These are phyloP conservation scores for Colletotrichum destructivum DNA, from an alignment of 2,329 filamentous ascomycete species.

Conservation along the genomic window DNA sequence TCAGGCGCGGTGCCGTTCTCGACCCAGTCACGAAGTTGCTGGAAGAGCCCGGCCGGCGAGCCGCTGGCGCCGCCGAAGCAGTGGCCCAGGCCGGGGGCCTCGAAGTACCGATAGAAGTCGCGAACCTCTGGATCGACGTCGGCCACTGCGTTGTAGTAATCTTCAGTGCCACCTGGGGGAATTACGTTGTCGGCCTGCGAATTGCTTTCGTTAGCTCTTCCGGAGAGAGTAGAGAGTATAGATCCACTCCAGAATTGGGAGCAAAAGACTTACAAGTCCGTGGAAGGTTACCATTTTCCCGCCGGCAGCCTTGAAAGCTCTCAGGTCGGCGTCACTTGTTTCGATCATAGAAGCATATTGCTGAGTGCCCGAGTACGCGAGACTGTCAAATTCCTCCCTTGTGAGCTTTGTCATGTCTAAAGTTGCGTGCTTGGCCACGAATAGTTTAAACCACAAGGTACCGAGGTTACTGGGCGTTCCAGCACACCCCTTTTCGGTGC, in stretches of 20 bases:
- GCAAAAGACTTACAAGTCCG: slow-evolving; percentile 46
- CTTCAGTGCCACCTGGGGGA: slow-evolving; percentile 41
- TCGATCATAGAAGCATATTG: slow-evolving; percentile 17
- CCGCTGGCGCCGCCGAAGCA: slow-evolving; percentile 49
- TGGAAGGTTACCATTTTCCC: slow-evolving; percentile 58
- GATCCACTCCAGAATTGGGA: too few species aligned
- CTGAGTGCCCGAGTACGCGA: slow-evolving; percentile 6
- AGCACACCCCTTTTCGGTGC: not conserved
- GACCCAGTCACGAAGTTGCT: slow-evolving; percentile 49
- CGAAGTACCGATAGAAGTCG: slow-evolving; percentile 52
- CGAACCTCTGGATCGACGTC: slow-evolving; percentile 42
- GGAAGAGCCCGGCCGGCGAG: slow-evolving; percentile 46
- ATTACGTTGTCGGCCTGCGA: slow-evolving; percentile 44
- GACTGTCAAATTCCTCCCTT: slow-evolving; percentile 13
- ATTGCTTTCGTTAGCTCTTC: slow-evolving; percentile 45
- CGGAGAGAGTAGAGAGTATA: too few species aligned
- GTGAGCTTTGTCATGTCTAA: slow-evolving; percentile 7
- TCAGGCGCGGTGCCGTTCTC: slow-evolving; percentile 50
- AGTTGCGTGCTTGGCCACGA: slow-evolving; percentile 10
- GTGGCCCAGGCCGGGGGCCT: slow-evolving; percentile 51
- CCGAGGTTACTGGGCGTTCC: not conserved
- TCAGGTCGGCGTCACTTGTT: slow-evolving; percentile 45
- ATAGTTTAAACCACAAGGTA: slow-evolving; percentile 6
- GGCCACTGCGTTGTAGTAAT: slow-evolving; percentile 49
- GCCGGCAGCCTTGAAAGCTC: slow-evolving; percentile 55